These are phyloP conservation scores for Platanthera zijinensis DNA, from an alignment of 106 monocot genomes.

Conservation along the genomic window DNA sequence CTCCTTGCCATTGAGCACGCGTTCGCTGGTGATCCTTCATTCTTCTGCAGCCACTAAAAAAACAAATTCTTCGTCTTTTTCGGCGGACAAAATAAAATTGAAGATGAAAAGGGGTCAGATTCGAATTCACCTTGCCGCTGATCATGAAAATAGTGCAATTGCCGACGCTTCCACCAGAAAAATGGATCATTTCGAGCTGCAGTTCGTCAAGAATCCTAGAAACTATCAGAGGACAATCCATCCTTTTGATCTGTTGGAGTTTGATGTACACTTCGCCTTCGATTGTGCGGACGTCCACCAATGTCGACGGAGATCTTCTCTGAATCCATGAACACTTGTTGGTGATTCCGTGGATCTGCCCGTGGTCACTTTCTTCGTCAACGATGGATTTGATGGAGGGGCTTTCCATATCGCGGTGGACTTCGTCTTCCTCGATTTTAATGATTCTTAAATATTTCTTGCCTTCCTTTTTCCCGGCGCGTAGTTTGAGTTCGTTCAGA, in stretches of 20 bases:
- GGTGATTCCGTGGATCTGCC: constrained; percentile 3
- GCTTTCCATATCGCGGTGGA: constrained; percentile 26
- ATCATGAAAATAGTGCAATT: constrained; percentile 67
- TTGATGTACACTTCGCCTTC: constrained; percentile 88
- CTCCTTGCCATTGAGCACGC: constrained; percentile 70
- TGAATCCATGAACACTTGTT: constrained; percentile 79
- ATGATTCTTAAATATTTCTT: constrained; percentile 9
- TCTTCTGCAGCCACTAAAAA: constrained; percentile 38
- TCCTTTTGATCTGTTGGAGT: constrained; percentile 39
- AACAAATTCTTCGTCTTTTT: background rate
- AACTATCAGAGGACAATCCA: constrained; percentile 30
- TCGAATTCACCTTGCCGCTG: constrained; percentile 51
- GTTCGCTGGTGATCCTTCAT: constrained; percentile 49
- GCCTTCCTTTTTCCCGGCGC: constrained; percentile 47
- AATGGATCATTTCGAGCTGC: constrained; percentile 57
- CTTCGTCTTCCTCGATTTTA: background rate
- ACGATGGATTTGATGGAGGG: constrained; percentile 16
- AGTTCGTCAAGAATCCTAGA: constrained; percentile 51
- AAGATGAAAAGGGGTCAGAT: background rate
- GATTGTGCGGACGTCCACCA: constrained; percentile 73
- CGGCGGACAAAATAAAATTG: background rate
- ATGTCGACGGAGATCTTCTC: constrained; percentile 43
- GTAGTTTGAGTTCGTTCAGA: constrained; percentile 52
- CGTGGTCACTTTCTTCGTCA: constrained; percentile 2
- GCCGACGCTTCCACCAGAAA: constrained; percentile 72